Evolutionary conservation across 148 eudicot genomes (phyloP), one percentile per base, ranked within the genome.

Genomic region (Rhododendron vialii): DNA sequence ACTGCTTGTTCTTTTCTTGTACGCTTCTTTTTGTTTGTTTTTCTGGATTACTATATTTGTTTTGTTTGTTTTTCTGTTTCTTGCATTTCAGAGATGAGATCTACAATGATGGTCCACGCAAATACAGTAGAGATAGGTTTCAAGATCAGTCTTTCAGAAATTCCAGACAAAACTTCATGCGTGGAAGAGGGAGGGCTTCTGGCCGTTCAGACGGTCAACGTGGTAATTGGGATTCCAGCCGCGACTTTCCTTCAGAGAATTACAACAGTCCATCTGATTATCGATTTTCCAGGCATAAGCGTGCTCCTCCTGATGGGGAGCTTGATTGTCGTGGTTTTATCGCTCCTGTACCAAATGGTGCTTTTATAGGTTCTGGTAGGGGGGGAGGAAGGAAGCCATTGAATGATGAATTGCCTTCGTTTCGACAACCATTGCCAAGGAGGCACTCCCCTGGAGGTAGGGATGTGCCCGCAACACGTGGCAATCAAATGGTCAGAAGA

Each of bases 201-300:
- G 87, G 85, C 53, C 81, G 89, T 36, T 87, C 81, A 7, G 89
- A 78, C 22, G 24, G 48, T 36, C 24, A 38, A 30, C 92, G 63
- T 20, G 50, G 81, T 77, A 89, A 89, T 41, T 90, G 92, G 92
- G 87, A 87, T 80, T 83, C 88, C 67, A 87, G 84, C 41, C 86
- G 85, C 61, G 86, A 89, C 50, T 90, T 90, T 83, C 83, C 89
- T 82, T 35, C 86, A 5, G 90, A 86, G 51, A 85, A 30, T 76
- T 88, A 82, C 77, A 43, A 71, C 24, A 86, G 80, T 85, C 48
- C 81, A 55, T 81, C 86, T 74, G 86, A 87, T 82, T 86, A 88
- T 81, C 87, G 86, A 13, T 75, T 73, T 59, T 28, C 80, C 15
- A 84, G 90, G 78, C 85, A 85, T 67, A 85, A 89, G 57, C 87